Conservation (phyloP, 192 early-diverging fungal genomes). For the Mortierella alpina region DNA sequence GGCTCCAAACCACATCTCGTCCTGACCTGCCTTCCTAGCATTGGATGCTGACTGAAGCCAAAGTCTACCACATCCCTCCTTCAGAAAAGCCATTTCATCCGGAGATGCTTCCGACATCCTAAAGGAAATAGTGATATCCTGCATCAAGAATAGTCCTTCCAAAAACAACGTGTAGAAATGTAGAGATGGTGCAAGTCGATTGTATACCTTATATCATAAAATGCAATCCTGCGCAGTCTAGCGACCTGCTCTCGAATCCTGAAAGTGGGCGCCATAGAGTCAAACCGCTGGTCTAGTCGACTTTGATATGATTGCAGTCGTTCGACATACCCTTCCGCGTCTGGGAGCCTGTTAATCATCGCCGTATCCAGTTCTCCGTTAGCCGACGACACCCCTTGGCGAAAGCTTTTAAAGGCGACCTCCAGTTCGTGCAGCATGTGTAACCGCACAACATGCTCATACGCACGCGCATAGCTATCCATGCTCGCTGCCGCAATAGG, state of each 20-base stretch:
- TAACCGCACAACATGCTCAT: slow-evolving; percentile 71
- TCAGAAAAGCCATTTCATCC: not conserved
- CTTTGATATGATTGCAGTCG: slow-evolving; percentile 44
- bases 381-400: not conserved
- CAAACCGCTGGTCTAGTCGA: slow-evolving; percentile 58
- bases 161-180: not conserved
- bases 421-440: slow-evolving; percentile 78
- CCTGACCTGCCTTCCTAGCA: slow-evolving; percentile 66
- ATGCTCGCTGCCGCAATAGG: slow-evolving; percentile 69
- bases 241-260: slow-evolving; percentile 70
- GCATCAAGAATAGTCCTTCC: too few species aligned
- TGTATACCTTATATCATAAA: slow-evolving; percentile 42
- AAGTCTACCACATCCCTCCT: slow-evolving; percentile 58
- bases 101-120: too few species aligned
- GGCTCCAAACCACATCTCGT: slow-evolving; percentile 67
- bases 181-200: not conserved
- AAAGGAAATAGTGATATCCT: too few species aligned
- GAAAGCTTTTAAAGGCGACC: slow-evolving; percentile 17
- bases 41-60: slow-evolving; percentile 75
- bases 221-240: slow-evolving; percentile 64
- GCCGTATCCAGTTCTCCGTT: not conserved
- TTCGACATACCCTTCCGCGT: not conserved
- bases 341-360: not conserved
- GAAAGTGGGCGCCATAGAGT: slow-evolving; percentile 64
- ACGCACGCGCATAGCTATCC: slow-evolving; percentile 71